phyloP scores from a whole-genome alignment of 2,329 filamentous ascomycete genomes.

The Aphanoascus verrucosus region DNA sequence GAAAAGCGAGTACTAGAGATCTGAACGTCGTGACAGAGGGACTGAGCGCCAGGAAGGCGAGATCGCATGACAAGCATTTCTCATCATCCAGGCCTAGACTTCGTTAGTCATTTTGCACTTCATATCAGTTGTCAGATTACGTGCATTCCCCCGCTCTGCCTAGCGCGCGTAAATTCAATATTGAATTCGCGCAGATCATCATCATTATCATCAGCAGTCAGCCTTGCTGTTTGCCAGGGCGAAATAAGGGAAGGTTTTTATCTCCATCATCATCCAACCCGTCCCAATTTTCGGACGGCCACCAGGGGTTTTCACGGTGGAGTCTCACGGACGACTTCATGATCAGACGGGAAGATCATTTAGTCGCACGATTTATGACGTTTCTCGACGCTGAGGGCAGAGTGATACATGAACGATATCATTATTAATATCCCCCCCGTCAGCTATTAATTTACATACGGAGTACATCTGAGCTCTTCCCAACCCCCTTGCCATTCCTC shows the following conservation, averaged over 20 bases:
- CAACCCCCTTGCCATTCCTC: no score
- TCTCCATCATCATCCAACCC: not conserved
- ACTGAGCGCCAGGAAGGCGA: not conserved
- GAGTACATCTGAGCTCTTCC: no score
- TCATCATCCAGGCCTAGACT: not conserved
- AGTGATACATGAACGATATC: no score
- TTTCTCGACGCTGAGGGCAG: no score
- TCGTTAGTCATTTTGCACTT: not conserved
- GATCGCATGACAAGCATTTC: not conserved
- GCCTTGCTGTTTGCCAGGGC: conserved; percentile 1
- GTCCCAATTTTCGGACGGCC: no score
- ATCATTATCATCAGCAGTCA: not conserved
- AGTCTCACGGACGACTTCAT: no score
- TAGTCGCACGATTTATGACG: no score
- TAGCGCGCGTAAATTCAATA: not conserved
- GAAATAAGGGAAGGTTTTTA: not conserved
- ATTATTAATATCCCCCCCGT: no score
- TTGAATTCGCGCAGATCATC: not conserved
- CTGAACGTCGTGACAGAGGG: not conserved
- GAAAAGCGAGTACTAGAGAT: no score
- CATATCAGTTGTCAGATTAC: not conserved
- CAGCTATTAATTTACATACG: no score
- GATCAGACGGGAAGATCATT: no score
- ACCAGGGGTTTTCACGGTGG: no score
- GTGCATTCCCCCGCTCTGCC: not conserved